Base-by-base conservation (phyloP, 345 rosid species). In the Sisymbrium altissimum region DNA sequence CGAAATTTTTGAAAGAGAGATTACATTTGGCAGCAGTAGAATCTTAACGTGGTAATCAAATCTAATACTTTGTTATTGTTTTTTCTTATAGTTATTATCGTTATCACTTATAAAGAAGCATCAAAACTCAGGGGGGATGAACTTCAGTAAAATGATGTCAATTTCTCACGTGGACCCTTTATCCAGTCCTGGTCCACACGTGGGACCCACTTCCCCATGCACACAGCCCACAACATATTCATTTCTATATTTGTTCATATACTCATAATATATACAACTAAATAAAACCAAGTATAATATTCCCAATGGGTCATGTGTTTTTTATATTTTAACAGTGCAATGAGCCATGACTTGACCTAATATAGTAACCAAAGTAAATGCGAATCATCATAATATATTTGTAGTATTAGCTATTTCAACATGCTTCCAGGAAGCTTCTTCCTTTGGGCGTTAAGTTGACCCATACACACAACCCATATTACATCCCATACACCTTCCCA, bases 41-140 rank as follows among this genome's bases (percentile, higher is more conserved):
- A 74, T 74, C 73, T 39, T 41, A 74, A 14, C n/a, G 32, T 15
- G 40, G 17, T 61, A 38, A 52, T 32, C 32, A 75, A 52, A 60
- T 41, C 41, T 1, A 41, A 68, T 21, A 61, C 1, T 61, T 49
- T 33, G 39, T 49, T 32, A 30, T 29, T 17, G 7, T 46, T 50
- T 4, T 8, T 9, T 14, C 7, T 18, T 64, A 32, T 55, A 45
- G 78, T 54, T 76, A 61, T 19, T 23, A 68, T 60, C n/a, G 27
- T 68, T 69, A 45, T 33, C 8, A 9, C 21, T 18, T 4, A 30
- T 48, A 14, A 52, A 7, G 5, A 65, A 71, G 81, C 81, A 71
- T 71, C 81, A 66, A 81, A 74, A 71, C 53, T 73, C 81, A 81
- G 90, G 88, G 96, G 92, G 88, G 88, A 85, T 84, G 96, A 87